Percentiles rank a stretch among this genome's conserved stretches.
These are phyloP conservation scores for Hanseniaspora nectarophila DNA, from an alignment of 805 yeast species.

Conservation along the genomic window DNA sequence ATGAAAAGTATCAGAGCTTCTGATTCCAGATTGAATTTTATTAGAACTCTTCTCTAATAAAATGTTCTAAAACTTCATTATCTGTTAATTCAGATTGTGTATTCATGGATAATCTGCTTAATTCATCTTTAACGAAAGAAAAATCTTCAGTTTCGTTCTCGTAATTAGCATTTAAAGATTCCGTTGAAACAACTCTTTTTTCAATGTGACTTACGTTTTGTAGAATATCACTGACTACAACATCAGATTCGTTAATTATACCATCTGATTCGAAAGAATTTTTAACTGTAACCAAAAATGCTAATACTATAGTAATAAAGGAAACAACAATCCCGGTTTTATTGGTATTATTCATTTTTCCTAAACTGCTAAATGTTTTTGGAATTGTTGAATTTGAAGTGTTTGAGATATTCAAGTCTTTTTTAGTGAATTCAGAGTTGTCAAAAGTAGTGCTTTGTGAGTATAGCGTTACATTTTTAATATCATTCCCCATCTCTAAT, in stretches of 20 bases:
- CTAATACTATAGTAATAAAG: not conserved
- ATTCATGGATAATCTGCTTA: not conserved
- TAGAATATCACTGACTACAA: not conserved
- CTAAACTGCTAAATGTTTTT: not conserved
- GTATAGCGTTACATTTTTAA: no score
- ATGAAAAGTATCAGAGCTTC: no score
- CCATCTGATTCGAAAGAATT: not conserved
- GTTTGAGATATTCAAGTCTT: not conserved
- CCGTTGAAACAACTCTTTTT: not conserved
- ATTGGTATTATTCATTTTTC: not conserved
- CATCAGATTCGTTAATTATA: not conserved
- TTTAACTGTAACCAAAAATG: not conserved
- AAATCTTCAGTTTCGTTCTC: not conserved
- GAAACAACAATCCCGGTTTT: not conserved
- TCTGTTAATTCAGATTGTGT: not conserved
- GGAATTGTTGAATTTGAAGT: not conserved
- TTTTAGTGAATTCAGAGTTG: not conserved
- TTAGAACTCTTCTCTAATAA: not conserved
- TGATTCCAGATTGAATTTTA: no score
- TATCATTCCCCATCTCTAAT: not conserved
- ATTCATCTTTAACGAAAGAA: not conserved
- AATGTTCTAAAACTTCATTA: not conserved
- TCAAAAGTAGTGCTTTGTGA: not conserved
- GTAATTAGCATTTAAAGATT: not conserved
- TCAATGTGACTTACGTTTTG: not conserved